phyloP scores from a whole-genome alignment of 495 filamentous ascomycete genomes.

The Podospora bellae-mahoneyi region DNA sequence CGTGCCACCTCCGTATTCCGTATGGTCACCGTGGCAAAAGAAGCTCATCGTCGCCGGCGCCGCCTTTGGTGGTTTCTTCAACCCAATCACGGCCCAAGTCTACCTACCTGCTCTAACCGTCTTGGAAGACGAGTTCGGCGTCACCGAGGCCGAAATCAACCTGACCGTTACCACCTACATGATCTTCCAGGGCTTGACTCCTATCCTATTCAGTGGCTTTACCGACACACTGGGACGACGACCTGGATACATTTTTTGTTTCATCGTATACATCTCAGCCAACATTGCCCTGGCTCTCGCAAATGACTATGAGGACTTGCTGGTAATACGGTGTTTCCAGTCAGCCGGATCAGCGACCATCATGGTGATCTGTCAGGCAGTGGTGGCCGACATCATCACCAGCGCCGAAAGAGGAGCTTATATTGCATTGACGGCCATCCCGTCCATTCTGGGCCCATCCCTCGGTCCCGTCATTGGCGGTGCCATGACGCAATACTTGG shows the following conservation, averaged over 20 bases:
- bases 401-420: slow-evolving; percentile 51
- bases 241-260: slow-evolving; percentile 53
- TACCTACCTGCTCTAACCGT: slow-evolving; percentile 68
- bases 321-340: slow-evolving; percentile 55
- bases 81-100: slow-evolving; percentile 64
- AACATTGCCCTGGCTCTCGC: slow-evolving; percentile 55
- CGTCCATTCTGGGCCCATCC: slow-evolving; percentile 35
- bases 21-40: slow-evolving; percentile 45
- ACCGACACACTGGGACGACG: slow-evolving; percentile 55
- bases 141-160: slow-evolving; percentile 56
- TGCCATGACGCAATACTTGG: slow-evolving; percentile 39
- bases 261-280: slow-evolving; percentile 54
- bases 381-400: slow-evolving; percentile 53
- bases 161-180: slow-evolving; percentile 61
- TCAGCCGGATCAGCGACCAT: slow-evolving; percentile 51
- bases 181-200: slow-evolving; percentile 58
- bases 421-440: slow-evolving; percentile 39
- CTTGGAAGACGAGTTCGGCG: slow-evolving; percentile 50
- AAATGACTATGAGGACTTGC: slow-evolving; percentile 46
- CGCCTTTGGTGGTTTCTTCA: slow-evolving; percentile 62
- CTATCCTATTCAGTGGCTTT: slow-evolving; percentile 54
- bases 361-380: slow-evolving; percentile 53
- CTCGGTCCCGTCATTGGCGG: slow-evolving; percentile 53
- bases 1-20: neutral
- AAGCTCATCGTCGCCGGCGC: slow-evolving; percentile 59